Percentiles rank a stretch among this genome's conserved stretches.
Evolutionary conservation across 169 alveolate species (phyloP).

Genomic region (Plasmodium berghei): DNA sequence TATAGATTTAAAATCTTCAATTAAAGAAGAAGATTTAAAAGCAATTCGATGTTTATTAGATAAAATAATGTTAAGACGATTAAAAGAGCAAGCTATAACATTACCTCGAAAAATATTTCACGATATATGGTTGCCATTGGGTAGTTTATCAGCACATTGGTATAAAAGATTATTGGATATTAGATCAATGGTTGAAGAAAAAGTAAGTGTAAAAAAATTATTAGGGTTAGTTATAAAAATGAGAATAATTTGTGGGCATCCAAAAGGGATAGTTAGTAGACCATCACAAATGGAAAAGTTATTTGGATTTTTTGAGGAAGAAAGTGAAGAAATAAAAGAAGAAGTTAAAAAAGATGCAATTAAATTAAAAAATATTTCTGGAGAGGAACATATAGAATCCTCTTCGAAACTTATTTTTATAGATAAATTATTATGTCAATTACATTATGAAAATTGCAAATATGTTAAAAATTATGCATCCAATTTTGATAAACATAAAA

Average conservation of each 20-base stretch:
- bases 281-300: constrained; percentile 87
- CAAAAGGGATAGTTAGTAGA: constrained; percentile 90
- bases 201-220: constrained; percentile 87
- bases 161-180: constrained; percentile 87
- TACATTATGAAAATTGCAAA: constrained; percentile 88
- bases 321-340: constrained; percentile 79
- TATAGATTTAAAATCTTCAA: constrained; percentile 77
- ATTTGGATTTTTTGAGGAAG: constrained; percentile 85
- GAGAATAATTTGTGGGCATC: constrained; percentile 93
- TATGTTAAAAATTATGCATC: constrained; percentile 78
- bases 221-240: constrained; percentile 92
- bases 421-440: constrained; percentile 91
- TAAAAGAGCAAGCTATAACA: constrained; percentile 91
- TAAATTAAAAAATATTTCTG: constrained; percentile 81
- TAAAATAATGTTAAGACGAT: constrained; percentile 89
- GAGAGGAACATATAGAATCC: constrained; percentile 89
- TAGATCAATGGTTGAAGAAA: constrained; percentile 85
- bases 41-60: constrained; percentile 87
- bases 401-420: constrained; percentile 90
- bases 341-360: constrained; percentile 80
- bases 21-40: constrained; percentile 85
- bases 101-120: constrained; percentile 91
- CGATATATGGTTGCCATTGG: constrained; percentile 94
- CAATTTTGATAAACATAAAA: constrained; percentile 73
- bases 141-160: constrained; percentile 88